A percentile compares a stretch with the other conserved stretches of the same genome.
These are phyloP conservation scores for Pseudocercospora macadamiae DNA, from an alignment of 2,329 filamentous ascomycete genomes.

Conservation along the genomic window DNA sequence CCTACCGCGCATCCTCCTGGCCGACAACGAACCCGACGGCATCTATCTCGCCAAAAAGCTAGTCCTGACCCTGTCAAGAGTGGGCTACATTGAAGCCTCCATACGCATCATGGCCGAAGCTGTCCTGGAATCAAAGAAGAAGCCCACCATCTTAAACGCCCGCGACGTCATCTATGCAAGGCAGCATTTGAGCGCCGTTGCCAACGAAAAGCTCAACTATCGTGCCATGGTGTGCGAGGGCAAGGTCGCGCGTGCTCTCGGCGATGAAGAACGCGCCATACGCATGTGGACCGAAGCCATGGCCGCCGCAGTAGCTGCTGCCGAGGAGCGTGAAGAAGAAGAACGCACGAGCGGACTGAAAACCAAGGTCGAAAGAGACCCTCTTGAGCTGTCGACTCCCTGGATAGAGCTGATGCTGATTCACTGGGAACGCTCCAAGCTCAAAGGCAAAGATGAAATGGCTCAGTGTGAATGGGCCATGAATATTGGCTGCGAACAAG, in stretches of 20 bases:
- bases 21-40: constrained; percentile 4
- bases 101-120: constrained; percentile 31
- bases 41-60: constrained; percentile 28
- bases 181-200: constrained; percentile 29
- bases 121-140: constrained; percentile 18
- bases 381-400: constrained; percentile 32
- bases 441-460: constrained; percentile 18
- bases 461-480: constrained; percentile 38
- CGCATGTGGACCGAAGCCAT: constrained; percentile 33
- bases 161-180: constrained; percentile 23
- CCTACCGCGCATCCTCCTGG: constrained; percentile 16
- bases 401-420: constrained; percentile 38
- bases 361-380: constrained; percentile 10
- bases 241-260: constrained; percentile 30
- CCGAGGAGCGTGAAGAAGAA: constrained; percentile 13
- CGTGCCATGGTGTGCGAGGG: constrained; percentile 37
- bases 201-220: constrained; percentile 24
- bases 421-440: constrained; percentile 20
- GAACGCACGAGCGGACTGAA: background rate
- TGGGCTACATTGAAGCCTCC: constrained; percentile 29
- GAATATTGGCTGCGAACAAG: constrained; percentile 41
- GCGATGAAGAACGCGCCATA: constrained; percentile 32
- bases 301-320: constrained; percentile 23
- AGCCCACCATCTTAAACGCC: constrained; percentile 21
- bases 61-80: constrained; percentile 28